Evolutionary conservation across 2,329 filamentous ascomycete genomes (phyloP).

Genomic region (Neonectria hederae): DNA sequence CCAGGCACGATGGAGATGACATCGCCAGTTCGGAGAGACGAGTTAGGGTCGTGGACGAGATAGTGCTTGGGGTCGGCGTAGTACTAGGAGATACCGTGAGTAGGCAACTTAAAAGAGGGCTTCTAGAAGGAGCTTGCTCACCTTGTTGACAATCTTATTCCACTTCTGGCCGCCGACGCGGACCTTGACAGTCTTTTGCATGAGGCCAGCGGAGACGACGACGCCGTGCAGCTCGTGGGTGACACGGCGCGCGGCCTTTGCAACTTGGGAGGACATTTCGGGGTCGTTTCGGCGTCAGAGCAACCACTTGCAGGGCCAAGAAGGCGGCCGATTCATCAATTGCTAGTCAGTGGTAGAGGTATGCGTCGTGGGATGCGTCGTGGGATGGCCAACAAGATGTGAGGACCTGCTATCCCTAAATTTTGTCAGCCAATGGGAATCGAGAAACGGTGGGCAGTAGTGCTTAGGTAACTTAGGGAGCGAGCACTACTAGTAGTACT

Average conservation of each 20-base stretch:
- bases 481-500: no score
- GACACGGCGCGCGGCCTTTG: slow-evolving; percentile 54
- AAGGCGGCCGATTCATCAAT: slow-evolving; percentile 22
- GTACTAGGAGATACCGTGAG: slow-evolving; percentile 59
- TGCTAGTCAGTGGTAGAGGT: slow-evolving; percentile 18
- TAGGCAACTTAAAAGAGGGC: neutral
- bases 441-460: neutral
- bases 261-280: slow-evolving; percentile 53
- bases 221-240: slow-evolving; percentile 70
- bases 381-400: slow-evolving; percentile 11
- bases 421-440: slow-evolving; percentile 35
- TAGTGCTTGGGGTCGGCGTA: slow-evolving; percentile 72
- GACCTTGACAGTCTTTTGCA: slow-evolving; percentile 83
- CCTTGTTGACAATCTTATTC: slow-evolving; percentile 79
- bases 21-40: slow-evolving; percentile 78
- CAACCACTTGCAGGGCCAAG: slow-evolving; percentile 10
- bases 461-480: slow-evolving; percentile 34
- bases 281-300: neutral
- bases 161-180: slow-evolving; percentile 75
- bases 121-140: slow-evolving; percentile 45
- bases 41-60: slow-evolving; percentile 81
- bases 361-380: slow-evolving; percentile 23
- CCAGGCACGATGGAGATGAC: slow-evolving; percentile 76
- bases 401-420: slow-evolving; percentile 29
- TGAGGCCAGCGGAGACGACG: slow-evolving; percentile 80